Evolutionary conservation across 768 basidiomycete species (phyloP), one percentile per base, ranked within the genome.

Genomic region (Candolleomyces aberdarensis): DNA sequence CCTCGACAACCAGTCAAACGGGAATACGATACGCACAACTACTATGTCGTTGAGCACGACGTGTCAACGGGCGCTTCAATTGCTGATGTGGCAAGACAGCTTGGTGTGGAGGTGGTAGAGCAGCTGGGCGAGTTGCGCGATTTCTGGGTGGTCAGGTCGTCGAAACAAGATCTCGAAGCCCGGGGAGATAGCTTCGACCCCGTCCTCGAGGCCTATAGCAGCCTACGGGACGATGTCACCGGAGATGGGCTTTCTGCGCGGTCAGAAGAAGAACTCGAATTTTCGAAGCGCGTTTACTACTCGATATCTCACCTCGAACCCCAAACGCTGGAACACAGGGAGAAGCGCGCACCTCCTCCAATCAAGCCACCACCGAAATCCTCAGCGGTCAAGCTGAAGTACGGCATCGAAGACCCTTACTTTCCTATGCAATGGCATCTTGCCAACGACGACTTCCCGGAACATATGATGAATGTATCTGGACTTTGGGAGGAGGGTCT

Each of bases 351-450:
- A 2, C 88, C 90, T 13, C 87, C 87, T 20, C 80, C 85, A 7
- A 65, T 82, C 29, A 69, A 67, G 14, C 79, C 79, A 6, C 75
- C 76, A 39, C 59, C 73, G 3, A 63, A 70, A 5, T 71, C 75
- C 52, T 71, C 76, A 6, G 69, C 84, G 5, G 76, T 88, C 40
- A 86, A 83, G 13, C 70, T 83, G 43, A 76, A 80, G 19, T 78
- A 94, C 31, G 82, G 78, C 15, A 84, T 98, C 63, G 64, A 77
- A 15, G 96, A 98, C 68, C 96, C 96, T 0, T 78, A 89, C 57
- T 94, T 97, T 69, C 69, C 80, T 13, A 72, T 83, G 58, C 96
- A 98, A 75, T 98, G 96, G 96, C 96, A 98, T 78, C 78, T 97
- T 20, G 83, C 96, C 64, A 98, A 99, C 73, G 86, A 60, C 26